Base-by-base conservation (phyloP, 2,329 filamentous ascomycete species). In the Keithomyces neogunnii region DNA sequence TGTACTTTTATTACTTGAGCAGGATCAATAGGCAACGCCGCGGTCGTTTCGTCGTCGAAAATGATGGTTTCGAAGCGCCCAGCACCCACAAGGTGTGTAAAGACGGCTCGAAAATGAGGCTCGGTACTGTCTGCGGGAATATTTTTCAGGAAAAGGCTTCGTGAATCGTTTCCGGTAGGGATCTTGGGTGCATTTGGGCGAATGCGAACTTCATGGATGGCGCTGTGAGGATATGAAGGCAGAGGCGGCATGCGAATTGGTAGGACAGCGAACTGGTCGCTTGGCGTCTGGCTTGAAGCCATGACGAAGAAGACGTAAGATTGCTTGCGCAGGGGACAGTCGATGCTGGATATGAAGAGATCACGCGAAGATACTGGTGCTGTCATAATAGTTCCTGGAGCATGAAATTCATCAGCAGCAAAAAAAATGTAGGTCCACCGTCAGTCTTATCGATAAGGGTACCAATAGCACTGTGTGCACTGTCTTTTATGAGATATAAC, bases 131-230 rank as follows among this genome's bases (percentile, higher is more conserved):
- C 91, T 56, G 86, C 76, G 5, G 93, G 93, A 1, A 95, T 72
- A 62, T 99, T 97, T 56, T 91, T 87, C n/a, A 95, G 66, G 69
- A 96, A 99, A 19, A 99, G 77, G 55, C 88, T 90, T 59, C 91
- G 84, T 13, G 81, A 73, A 60, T 92, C 86, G 66, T 87, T 79
- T 50, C 79, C 75, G 6, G 86, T 86, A 11, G 88, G 82, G 40
- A 88, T 78, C 69, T 86, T 89, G 54, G 92, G 90, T 45, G 84
- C 78, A 69, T 97, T 91, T 51, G 82, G 82, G 57, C 89, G 88
- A 51, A 97, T 71, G 71, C 96, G 96, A 61, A 97, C 74, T 69
- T 91, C 89, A 71, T 97, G 93, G 47, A 81, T 81, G 52, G 83
- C 77, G 43, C 77, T 68, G 42, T 75, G 69, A 29, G 83, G 78